Base-by-base conservation (phyloP, 495 filamentous ascomycete genomes). In the Penicillium maclennaniae region DNA sequence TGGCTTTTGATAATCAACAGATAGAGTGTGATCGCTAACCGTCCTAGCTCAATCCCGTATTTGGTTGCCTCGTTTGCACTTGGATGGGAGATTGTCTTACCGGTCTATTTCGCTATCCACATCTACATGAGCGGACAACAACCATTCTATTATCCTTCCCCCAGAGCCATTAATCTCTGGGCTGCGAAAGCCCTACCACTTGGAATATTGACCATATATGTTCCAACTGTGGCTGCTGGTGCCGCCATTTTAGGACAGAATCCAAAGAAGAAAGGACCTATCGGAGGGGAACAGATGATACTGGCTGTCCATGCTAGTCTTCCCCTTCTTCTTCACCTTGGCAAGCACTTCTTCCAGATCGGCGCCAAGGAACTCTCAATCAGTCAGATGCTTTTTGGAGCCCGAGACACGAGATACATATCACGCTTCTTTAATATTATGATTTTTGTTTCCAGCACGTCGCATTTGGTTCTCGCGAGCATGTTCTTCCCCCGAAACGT, bases 141-240 rank as follows among this genome's bases (percentile, higher is more conserved):
- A 42, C 4, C 43, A 28, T 47, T 41, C n/a, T 53, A 46, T 41
- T 39, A 47, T 41, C 44, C 36, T 15, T 26, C 36, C 1, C 49
- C 49, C 6, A 31, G 34, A 15, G 41, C 49, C 3, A 52, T 52
- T 5, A 16, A 36, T 16, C 45, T 7, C 28, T 17, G 15, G 16
- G 27, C 17, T 10, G 23, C 45, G 10, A 34, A 27, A 31, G 25
- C 45, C 3, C 16, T 47, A 5, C 45, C 28, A 6, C 16, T 17
- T 16, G 25, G 25, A 6, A 12, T 47, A 15, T 12, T 47, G 4
- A 10, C 34, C 45, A 12, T 27, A 4, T 49, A 49, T 41, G 23
- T 16, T 14, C 47, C 47, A 34, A 16, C 20, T 15, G 6, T 20
- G 5, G 7, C 17, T 6, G 1, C 26, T 12, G 27, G 9, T 36